Conservation (phyloP, 2,329 filamentous ascomycete species). For the Xylariomycetidae sp. region DNA sequence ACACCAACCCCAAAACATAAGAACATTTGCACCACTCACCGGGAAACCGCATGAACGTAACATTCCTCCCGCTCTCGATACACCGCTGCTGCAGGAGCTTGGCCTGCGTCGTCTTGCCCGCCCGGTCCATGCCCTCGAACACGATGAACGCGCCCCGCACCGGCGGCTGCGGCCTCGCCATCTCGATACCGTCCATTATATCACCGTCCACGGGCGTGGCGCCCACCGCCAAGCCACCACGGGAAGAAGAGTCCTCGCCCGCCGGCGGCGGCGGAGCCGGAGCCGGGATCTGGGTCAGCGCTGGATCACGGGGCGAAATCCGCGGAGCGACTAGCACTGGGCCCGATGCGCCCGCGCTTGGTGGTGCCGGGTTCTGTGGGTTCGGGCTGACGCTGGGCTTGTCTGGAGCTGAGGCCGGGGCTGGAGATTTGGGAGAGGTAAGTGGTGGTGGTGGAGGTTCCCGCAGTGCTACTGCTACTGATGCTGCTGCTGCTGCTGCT, state of each 20-base stretch:
- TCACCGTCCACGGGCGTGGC: slow-evolving; percentile 2
- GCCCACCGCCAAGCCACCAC: neutral
- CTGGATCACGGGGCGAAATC: slow-evolving; percentile 20
- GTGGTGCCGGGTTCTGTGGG: neutral
- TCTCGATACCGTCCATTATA: slow-evolving; percentile 19
- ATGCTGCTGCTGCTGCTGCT: slow-evolving; percentile 1
- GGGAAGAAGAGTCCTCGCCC: slow-evolving; percentile 1
- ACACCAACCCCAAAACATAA: no score
- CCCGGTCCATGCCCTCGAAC: slow-evolving; percentile 83
- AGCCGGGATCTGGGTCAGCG: slow-evolving; percentile 19
- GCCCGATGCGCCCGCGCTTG: slow-evolving; percentile 4
- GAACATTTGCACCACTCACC: slow-evolving; percentile 46
- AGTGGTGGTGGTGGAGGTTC: no score
- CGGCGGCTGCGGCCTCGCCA: slow-evolving; percentile 15
- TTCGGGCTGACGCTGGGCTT: neutral
- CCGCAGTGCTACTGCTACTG: neutral
- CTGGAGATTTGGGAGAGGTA: slow-evolving; percentile 1
- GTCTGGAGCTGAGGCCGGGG: slow-evolving; percentile 1
- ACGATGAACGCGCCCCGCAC: slow-evolving; percentile 71
- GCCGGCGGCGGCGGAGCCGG: slow-evolving; percentile 5
- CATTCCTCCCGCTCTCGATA: slow-evolving; percentile 41
- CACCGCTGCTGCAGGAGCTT: slow-evolving; percentile 57
- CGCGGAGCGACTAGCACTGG: slow-evolving; percentile 23
- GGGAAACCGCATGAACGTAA: slow-evolving; percentile 53
- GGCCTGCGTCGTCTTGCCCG: slow-evolving; percentile 90